Conservation (phyloP, 768 basidiomycete genomes). For the Rhizopogon vesiculosus region DNA sequence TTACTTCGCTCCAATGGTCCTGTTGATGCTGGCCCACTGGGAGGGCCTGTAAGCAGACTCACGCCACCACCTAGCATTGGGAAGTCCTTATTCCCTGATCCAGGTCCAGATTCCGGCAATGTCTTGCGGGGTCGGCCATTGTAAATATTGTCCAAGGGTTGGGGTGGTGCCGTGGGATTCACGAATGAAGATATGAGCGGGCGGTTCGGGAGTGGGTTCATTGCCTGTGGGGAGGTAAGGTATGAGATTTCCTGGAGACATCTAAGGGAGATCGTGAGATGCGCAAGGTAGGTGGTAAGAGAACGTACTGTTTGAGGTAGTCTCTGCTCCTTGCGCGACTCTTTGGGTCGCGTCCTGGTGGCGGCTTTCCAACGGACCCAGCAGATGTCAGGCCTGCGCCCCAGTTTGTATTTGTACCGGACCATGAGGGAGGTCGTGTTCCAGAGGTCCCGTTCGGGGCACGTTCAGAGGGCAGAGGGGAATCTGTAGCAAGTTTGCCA, state of each 20-base stretch:
- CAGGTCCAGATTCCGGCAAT: constrained; percentile 51
- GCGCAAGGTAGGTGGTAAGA: constrained; percentile 6
- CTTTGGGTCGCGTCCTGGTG: constrained; percentile 88
- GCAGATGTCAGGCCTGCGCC: constrained; percentile 29
- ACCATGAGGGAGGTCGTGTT: constrained; percentile 55
- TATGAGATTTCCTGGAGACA: constrained; percentile 98
- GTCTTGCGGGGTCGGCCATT: constrained; percentile 80
- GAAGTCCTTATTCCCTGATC: constrained; percentile 52
- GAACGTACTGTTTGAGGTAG: constrained; percentile 89
- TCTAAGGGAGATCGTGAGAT: constrained; percentile 33
- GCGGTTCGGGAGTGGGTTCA: constrained; percentile 93
- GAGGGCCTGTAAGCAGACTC: constrained; percentile 46
- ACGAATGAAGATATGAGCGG: constrained; percentile 45
- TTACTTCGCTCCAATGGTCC: constrained; percentile 51
- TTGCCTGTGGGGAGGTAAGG: constrained; percentile 92
- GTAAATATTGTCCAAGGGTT: constrained; percentile 68
- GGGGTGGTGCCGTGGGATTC: constrained; percentile 11
- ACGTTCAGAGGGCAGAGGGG: constrained; percentile 67
- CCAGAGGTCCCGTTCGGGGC: constrained; percentile 54
- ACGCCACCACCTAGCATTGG: constrained; percentile 51
- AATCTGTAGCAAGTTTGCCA: constrained; percentile 40
- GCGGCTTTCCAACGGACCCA: constrained; percentile 61
- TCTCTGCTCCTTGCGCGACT: constrained; percentile 91
- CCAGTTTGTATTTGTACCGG: constrained; percentile 38
- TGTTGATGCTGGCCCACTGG: constrained; percentile 42